These are phyloP conservation scores for Dimocarpus longan DNA, from an alignment of 345 rosid species.

Conservation along the genomic window DNA sequence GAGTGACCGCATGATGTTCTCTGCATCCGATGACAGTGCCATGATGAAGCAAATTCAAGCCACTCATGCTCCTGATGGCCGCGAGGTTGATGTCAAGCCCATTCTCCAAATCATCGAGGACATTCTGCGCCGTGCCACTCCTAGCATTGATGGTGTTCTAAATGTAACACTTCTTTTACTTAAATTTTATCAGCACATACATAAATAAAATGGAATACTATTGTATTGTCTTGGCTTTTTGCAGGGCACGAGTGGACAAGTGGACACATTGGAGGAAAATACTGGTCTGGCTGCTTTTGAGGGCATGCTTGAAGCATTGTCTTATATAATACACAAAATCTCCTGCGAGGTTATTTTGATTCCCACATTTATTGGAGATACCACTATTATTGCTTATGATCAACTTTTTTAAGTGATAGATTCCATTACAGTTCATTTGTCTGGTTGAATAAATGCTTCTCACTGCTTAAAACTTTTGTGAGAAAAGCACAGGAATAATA, in stretches of 20 bases:
- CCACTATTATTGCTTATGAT: not conserved
- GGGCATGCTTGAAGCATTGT: conserved; percentile 38
- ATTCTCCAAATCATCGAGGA: conserved; percentile 41
- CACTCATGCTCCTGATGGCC: conserved; percentile 56
- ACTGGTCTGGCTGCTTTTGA: conserved; percentile 17
- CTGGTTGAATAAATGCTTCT: not conserved
- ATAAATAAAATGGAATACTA: not conserved
- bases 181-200: not conserved
- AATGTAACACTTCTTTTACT: conserved; percentile 22
- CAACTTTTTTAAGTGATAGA: not conserved
- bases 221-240: not conserved
- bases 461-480: not conserved
- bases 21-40: conserved; percentile 33
- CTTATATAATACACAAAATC: conserved; percentile 37
- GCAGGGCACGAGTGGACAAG: conserved; percentile 28
- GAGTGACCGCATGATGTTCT: conserved; percentile 31
- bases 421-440: not conserved
- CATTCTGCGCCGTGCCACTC: conserved; percentile 38
- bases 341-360: conserved; percentile 44
- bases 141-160: conserved; percentile 34
- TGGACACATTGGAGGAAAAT: conserved; percentile 27
- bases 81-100: conserved; percentile 36
- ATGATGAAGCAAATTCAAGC: conserved; percentile 49
- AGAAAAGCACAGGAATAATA: not conserved
- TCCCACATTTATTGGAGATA: not conserved